A percentile compares a stretch with the other conserved stretches of the same genome.
These are phyloP conservation scores for Raffaelea albimanens DNA, from an alignment of 2,329 filamentous ascomycete species.

Conservation along the genomic window DNA sequence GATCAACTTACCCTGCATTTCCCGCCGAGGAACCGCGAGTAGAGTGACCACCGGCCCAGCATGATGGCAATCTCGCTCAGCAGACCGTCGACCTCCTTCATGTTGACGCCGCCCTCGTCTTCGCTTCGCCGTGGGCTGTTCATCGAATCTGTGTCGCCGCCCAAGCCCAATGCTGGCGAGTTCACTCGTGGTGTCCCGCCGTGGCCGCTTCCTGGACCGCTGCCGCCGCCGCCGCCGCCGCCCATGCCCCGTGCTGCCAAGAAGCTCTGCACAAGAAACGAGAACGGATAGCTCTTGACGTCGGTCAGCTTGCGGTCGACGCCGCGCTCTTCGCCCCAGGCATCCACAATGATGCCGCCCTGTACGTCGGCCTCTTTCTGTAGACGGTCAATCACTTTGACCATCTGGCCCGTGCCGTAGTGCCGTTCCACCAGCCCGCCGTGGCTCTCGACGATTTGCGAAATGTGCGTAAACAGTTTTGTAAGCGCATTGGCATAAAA, in stretches of 20 bases:
- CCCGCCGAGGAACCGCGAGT: slow-evolving; percentile 76
- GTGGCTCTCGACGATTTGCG: slow-evolving; percentile 89
- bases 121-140: slow-evolving; percentile 55
- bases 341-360: slow-evolving; percentile 89
- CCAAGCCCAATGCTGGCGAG: slow-evolving; percentile 58
- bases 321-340: slow-evolving; percentile 82
- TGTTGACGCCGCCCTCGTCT: slow-evolving; percentile 90
- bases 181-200: slow-evolving; percentile 55
- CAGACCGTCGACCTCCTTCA: slow-evolving; percentile 88
- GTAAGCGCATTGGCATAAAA: slow-evolving; percentile 90
- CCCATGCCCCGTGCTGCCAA: slow-evolving; percentile 50
- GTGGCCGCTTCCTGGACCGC: slow-evolving; percentile 13
- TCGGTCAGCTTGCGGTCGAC: slow-evolving; percentile 85
- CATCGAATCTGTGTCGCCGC: neutral
- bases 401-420: slow-evolving; percentile 89
- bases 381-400: slow-evolving; percentile 81
- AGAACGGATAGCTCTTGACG: slow-evolving; percentile 95
- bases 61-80: slow-evolving; percentile 85
- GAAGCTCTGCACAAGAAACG: slow-evolving; percentile 93
- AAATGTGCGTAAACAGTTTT: slow-evolving; percentile 93
- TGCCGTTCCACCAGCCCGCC: slow-evolving; percentile 86
- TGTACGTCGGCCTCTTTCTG: slow-evolving; percentile 95
- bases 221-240: neutral
- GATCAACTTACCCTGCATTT: slow-evolving; percentile 63
- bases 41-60: slow-evolving; percentile 88